Conservation (phyloP, 1,284 basidiomycete species). For the Fomitopsis palustris region DNA sequence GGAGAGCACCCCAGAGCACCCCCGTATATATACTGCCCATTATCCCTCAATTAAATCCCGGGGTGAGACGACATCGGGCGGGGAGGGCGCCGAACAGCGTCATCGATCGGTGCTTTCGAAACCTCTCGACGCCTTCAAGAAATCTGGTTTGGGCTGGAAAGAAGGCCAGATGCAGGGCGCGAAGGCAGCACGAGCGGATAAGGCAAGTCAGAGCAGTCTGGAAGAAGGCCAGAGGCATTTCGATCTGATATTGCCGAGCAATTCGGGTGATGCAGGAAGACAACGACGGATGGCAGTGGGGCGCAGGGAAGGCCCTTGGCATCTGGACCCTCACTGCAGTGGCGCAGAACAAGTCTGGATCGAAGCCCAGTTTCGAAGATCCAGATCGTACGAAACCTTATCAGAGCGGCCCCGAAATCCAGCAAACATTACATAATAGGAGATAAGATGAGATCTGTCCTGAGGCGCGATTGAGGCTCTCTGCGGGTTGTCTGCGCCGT, state of each 20-base stretch:
- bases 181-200: neutral
- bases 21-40: neutral
- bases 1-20: neutral
- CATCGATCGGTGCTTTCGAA: neutral
- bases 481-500: too few species aligned
- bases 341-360: neutral
- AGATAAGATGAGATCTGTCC: neutral
- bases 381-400: neutral
- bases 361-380: neutral
- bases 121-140: neutral
- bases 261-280: constrained; percentile 1
- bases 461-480: neutral
- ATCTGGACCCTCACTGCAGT: neutral
- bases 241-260: neutral
- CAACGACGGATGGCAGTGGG: neutral
- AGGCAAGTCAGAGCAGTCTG: neutral
- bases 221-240: neutral
- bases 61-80: neutral
- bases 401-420: neutral
- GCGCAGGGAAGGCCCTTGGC: neutral
- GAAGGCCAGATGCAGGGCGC: neutral
- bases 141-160: constrained; percentile 1
- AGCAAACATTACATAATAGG: neutral
- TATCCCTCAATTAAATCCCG: neutral
- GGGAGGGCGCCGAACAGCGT: too few species aligned